Evolutionary conservation across 306 rosid species (phyloP), one percentile per base, ranked within the genome.

Genomic region (Astragalus membranaceus): DNA sequence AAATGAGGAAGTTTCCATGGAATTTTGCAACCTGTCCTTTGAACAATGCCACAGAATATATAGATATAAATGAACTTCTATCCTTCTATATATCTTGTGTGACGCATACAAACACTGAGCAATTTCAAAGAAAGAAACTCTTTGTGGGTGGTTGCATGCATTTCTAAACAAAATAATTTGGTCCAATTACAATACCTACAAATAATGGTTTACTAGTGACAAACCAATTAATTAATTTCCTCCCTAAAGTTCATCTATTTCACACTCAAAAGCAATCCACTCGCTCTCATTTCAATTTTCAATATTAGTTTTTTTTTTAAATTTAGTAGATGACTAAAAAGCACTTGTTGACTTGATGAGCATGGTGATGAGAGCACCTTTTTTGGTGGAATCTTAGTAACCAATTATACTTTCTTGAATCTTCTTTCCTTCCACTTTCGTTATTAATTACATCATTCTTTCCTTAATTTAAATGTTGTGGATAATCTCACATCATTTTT

Each of bases 341-440:
- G 69, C 13, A 67, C 12, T 47, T 75, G 69, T 67, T 75, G 69
- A 75, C 74, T 75, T 67, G 26, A 23, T 67, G 26, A 23, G 61
- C 62, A 67, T 36, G 74, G 42, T 56, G 74, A 67, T 67, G 61
- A 47, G 10, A 48, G 33, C 74, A 75, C 4, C 62, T 56, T 67
- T 67, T 65, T 57, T 3, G 17, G 35, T 67, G 68, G 54, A 75
- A 67, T 57, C 59, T 75, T 49, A 57, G 8, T 26, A 56, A 23
- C 54, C 80, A 57, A 49, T 67, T 30, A 48, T 49, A 32, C 42
- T 67, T 75, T 67, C 59, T 67, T 7, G 74, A 29, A 75, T 67
- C 53, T 30, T 44, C 35, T 48, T 48, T 55, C 9, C 49, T 75
- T 68, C 63, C 26, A 36, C 54, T 47, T 48, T 71, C 20, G 17